Evolutionary conservation across 2,329 filamentous ascomycete genomes (phyloP).

Genomic region (Penicillium vulpinum): DNA sequence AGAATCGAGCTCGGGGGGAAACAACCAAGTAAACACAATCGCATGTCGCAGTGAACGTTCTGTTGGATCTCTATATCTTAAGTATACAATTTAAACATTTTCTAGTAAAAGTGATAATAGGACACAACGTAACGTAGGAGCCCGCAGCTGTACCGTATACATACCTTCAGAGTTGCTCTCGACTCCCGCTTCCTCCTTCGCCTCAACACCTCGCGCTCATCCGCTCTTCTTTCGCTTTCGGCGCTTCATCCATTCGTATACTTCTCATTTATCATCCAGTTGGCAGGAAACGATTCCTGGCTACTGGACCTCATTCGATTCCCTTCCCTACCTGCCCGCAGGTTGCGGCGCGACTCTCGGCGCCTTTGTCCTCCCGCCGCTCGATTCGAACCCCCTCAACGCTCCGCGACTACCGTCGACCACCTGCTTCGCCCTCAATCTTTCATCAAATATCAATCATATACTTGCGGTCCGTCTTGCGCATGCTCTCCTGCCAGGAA

Average conservation of each 20-base stretch:
- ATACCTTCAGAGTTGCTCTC: conserved; percentile 21
- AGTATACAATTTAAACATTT: neutral
- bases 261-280: conserved; percentile 14
- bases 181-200: conserved; percentile 24
- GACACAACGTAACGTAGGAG: conserved; percentile 5
- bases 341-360: conserved; percentile 28
- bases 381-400: conserved; percentile 29
- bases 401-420: conserved; percentile 24
- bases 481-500: conserved; percentile 38
- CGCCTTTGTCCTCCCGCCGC: conserved; percentile 30
- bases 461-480: conserved; percentile 27
- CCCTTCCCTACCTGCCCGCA: conserved; percentile 20
- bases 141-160: conserved; percentile 19
- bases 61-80: neutral
- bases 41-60: neutral
- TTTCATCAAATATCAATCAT: conserved; percentile 18
- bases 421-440: conserved; percentile 19
- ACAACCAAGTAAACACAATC: conserved; percentile 1
- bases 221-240: conserved; percentile 16
- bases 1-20: neutral
- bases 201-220: conserved; percentile 18
- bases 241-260: conserved; percentile 19
- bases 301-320: conserved; percentile 20
- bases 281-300: conserved; percentile 22
- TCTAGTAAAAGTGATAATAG: neutral